Percentiles rank a stretch among this genome's conserved stretches.
phyloP scores from a whole-genome alignment of 2,329 filamentous ascomycete genomes.

The Neocatenulostroma microsporum region DNA sequence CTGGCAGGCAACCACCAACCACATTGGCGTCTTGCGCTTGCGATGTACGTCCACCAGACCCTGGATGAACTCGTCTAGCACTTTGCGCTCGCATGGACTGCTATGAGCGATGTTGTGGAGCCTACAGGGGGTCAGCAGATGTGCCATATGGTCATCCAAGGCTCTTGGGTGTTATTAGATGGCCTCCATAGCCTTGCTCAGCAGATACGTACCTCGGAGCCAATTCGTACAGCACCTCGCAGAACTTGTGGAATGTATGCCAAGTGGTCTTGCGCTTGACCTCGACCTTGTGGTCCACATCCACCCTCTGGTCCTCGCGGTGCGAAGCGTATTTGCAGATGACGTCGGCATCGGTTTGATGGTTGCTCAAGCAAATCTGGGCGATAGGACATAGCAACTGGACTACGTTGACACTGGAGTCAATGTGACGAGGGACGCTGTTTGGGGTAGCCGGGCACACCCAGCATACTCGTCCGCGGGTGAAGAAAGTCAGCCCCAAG shows the following conservation, averaged over 20 bases:
- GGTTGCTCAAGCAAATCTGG: neutral
- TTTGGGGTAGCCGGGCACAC: conserved; percentile 1
- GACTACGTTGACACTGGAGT: conserved; percentile 1
- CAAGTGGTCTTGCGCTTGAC: no score
- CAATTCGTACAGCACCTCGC: neutral
- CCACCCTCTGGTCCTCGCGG: no score
- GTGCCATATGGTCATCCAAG: no score
- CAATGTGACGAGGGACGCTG: neutral
- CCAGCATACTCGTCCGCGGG: conserved; percentile 2
- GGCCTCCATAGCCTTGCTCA: no score
- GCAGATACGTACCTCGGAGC: no score
- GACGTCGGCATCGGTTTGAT: no score
- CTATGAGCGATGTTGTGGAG: conserved; percentile 5
- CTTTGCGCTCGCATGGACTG: neutral
- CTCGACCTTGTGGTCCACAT: no score
- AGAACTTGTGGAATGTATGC: no score
- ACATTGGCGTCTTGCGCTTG: conserved; percentile 1
- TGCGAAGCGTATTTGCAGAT: no score
- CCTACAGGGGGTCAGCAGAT: no score
- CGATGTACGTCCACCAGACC: conserved; percentile 1
- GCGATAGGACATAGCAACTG: conserved; percentile 5
- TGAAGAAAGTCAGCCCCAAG: conserved; percentile 3
- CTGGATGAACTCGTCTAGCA: conserved; percentile 4
- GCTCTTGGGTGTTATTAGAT: no score
- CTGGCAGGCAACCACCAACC: conserved; percentile 6